A percentile compares a stretch with the other conserved stretches of the same genome.
phyloP scores from a whole-genome alignment of 129 eudicot genomes.

The Lonicera japonica region DNA sequence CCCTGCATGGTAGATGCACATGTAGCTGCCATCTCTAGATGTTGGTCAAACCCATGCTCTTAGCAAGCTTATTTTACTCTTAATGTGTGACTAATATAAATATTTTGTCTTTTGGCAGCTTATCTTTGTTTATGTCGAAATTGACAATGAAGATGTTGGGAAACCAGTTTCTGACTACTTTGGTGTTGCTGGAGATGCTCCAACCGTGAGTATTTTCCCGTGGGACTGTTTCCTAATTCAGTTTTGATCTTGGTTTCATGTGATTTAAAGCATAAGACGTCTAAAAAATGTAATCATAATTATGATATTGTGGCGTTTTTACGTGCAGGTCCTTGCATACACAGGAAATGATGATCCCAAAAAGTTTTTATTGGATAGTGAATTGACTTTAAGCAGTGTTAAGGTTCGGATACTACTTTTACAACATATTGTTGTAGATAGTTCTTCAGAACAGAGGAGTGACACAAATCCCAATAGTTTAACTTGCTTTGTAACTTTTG shows the following conservation, averaged over 20 bases:
- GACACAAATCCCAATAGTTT: not conserved
- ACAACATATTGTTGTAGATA: not conserved
- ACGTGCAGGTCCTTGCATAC: constrained; percentile 64
- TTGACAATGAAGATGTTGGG: constrained; percentile 73
- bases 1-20: not conserved
- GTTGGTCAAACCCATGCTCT: not conserved
- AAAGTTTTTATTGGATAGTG: constrained; percentile 67
- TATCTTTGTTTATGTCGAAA: constrained; percentile 57
- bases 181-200: constrained; percentile 50
- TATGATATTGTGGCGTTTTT: constrained; percentile 4
- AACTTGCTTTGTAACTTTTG: not conserved
- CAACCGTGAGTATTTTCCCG: constrained; percentile 41
- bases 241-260: not conserved
- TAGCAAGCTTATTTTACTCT: not conserved
- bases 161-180: constrained; percentile 70
- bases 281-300: not conserved
- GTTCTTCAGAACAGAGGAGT: not conserved
- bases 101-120: constrained; percentile 25
- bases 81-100: too few species aligned
- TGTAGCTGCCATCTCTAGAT: not conserved
- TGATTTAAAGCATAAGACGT: too few species aligned
- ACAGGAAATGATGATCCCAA: constrained; percentile 58
- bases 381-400: constrained; percentile 47
- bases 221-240: not conserved
- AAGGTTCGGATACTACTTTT: constrained; percentile 39